Percentiles rank a stretch among this genome's conserved stretches.
Evolutionary conservation across 306 rosid genomes (phyloP).

Genomic region (Gastrolobium villosum): DNA sequence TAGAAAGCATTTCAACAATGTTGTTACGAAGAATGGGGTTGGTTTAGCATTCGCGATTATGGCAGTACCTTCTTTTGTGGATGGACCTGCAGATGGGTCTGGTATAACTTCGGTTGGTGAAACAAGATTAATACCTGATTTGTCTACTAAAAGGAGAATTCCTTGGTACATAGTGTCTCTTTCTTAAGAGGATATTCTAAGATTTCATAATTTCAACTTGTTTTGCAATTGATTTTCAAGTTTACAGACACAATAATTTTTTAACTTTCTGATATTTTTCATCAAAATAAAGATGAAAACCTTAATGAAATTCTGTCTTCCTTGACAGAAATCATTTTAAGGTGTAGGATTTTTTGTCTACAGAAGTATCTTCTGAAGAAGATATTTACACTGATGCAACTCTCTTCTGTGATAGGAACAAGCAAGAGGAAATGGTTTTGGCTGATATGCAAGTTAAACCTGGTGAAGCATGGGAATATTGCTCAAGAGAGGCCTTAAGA

Average conservation of each 20-base stretch:
- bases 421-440: slow-evolving; percentile 91
- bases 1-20: slow-evolving; percentile 68
- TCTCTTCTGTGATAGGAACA: slow-evolving; percentile 64
- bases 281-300: neutral
- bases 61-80: slow-evolving; percentile 77
- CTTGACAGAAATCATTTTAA: slow-evolving; percentile 11
- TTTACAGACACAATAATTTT: slow-evolving; percentile 10
- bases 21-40: slow-evolving; percentile 66
- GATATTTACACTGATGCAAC: slow-evolving; percentile 29
- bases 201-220: neutral
- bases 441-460: slow-evolving; percentile 74
- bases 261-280: neutral
- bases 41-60: slow-evolving; percentile 72
- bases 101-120: slow-evolving; percentile 82
- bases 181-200: slow-evolving; percentile 28
- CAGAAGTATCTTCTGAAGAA: slow-evolving; percentile 19
- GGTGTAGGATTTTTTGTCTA: neutral
- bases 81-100: slow-evolving; percentile 76
- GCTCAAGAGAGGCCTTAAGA: slow-evolving; percentile 87
- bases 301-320: neutral
- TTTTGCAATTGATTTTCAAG: slow-evolving; percentile 9
- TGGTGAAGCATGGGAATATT: slow-evolving; percentile 91
- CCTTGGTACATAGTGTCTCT: slow-evolving; percentile 73
- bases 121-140: slow-evolving; percentile 87
- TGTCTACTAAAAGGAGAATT: slow-evolving; percentile 73